Conservation (phyloP, 2,329 filamentous ascomycete species). For the Diaporthe destruens region DNA sequence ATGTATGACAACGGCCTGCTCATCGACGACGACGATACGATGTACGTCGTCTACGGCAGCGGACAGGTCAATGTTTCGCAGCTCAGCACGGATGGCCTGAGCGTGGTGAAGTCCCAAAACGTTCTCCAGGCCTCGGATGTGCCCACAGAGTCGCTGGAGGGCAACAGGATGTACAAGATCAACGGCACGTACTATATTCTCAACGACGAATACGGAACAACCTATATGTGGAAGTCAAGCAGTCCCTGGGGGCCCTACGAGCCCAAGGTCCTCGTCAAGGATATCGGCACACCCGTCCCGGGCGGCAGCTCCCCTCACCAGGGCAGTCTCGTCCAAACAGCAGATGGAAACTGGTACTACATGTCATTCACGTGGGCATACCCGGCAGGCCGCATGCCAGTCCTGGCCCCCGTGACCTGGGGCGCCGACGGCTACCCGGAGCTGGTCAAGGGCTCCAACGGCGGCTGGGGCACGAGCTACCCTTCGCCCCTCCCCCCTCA, state of each 20-base stretch:
- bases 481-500: conserved; percentile 50
- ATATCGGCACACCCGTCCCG: conserved; percentile 57
- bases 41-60: conserved; percentile 69
- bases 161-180: conserved; percentile 68
- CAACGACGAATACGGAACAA: conserved; percentile 58
- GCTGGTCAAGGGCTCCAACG: conserved; percentile 56
- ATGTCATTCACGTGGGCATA: conserved; percentile 69
- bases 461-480: conserved; percentile 62
- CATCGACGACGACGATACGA: conserved; percentile 70
- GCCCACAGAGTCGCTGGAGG: conserved; percentile 58
- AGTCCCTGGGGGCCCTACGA: conserved; percentile 67
- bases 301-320: conserved; percentile 65
- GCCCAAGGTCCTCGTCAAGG: conserved; percentile 57
- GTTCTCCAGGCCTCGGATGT: conserved; percentile 58
- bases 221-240: conserved; percentile 63
- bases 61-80: conserved; percentile 63
- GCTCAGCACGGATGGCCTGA: conserved; percentile 61
- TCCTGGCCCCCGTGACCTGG: conserved; percentile 68
- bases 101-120: conserved; percentile 57
- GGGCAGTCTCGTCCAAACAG: conserved; percentile 66
- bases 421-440: conserved; percentile 64
- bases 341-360: conserved; percentile 68
- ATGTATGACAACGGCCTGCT: conserved; percentile 70
- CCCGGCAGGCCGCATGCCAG: conserved; percentile 68
- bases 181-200: conserved; percentile 69